phyloP scores from a whole-genome alignment of 1,284 basidiomycete genomes.

The Termitomyces sp. region DNA sequence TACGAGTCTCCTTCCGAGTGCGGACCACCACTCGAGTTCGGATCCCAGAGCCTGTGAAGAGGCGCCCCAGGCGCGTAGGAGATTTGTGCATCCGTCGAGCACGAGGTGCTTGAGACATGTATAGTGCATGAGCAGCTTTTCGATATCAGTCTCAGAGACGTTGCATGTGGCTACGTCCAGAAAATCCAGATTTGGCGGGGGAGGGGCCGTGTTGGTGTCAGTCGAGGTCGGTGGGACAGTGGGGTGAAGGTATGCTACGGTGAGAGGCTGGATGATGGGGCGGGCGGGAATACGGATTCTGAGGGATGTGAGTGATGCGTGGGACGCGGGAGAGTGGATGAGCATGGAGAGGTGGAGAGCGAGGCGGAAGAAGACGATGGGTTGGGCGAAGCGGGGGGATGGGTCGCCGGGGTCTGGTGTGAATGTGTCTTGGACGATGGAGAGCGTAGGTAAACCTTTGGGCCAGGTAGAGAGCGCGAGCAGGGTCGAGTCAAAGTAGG shows the following conservation, averaged over 20 bases:
- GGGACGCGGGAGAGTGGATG: conserved; percentile 38
- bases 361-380: conserved; percentile 67
- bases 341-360: conserved; percentile 42
- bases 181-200: conserved; percentile 34
- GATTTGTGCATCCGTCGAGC: conserved; percentile 43
- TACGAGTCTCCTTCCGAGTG: conserved; percentile 51
- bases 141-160: conserved; percentile 43
- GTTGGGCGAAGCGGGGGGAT: conserved; percentile 56
- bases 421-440: conserved; percentile 63
- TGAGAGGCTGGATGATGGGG: conserved; percentile 41
- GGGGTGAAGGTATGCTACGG: not conserved
- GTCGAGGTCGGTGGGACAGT: not conserved
- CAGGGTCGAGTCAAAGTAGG: conserved; percentile 64
- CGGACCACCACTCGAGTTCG: conserved; percentile 41
- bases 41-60: conserved; percentile 22
- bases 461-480: conserved; percentile 52
- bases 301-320: conserved; percentile 36
- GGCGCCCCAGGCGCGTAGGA: conserved; percentile 31
- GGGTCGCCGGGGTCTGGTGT: conserved; percentile 25
- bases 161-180: conserved; percentile 61
- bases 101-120: conserved; percentile 43
- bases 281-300: conserved; percentile 59
- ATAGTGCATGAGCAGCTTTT: conserved; percentile 43
- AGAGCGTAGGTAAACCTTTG: conserved; percentile 38
- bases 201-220: conserved; percentile 5